phyloP scores from a whole-genome alignment of 1,284 basidiomycete genomes.

The Gymnopus androsaceus region DNA sequence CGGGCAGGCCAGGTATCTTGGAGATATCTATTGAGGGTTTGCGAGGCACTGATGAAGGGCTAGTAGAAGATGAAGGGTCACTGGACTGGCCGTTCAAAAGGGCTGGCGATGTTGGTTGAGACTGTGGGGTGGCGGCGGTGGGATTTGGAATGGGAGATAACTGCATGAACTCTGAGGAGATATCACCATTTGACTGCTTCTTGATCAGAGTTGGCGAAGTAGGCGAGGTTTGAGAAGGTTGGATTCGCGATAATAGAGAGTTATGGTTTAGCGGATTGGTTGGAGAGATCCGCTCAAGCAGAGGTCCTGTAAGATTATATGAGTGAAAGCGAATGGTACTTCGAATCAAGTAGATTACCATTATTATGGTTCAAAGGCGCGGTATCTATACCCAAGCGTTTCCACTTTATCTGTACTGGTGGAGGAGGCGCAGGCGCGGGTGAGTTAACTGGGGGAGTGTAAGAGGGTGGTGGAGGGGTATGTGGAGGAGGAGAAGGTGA shows the following conservation, averaged over 20 bases:
- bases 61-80: too few species aligned
- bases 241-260: not conserved
- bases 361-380: not conserved
- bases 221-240: not conserved
- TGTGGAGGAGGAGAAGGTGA: conserved; percentile 31
- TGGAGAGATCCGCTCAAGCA: not conserved
- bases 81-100: too few species aligned
- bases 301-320: not conserved
- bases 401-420: conserved; percentile 13
- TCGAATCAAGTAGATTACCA: too few species aligned
- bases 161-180: not conserved
- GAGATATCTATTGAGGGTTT: not conserved
- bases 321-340: too few species aligned
- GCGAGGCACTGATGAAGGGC: not conserved
- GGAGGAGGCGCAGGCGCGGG: not conserved
- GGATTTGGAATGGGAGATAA: not conserved
- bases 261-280: not conserved
- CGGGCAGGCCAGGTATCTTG: too few species aligned
- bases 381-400: not conserved
- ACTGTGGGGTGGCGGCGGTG: not conserved
- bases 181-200: not conserved
- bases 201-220: not conserved
- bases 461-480: conserved; percentile 9
- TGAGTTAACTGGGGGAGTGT: not conserved
- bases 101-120: too few species aligned